Percentiles rank a stretch among this genome's conserved stretches.
These are phyloP conservation scores for Nidularia pulvinata DNA, from an alignment of 768 basidiomycete genomes.

Conservation along the genomic window DNA sequence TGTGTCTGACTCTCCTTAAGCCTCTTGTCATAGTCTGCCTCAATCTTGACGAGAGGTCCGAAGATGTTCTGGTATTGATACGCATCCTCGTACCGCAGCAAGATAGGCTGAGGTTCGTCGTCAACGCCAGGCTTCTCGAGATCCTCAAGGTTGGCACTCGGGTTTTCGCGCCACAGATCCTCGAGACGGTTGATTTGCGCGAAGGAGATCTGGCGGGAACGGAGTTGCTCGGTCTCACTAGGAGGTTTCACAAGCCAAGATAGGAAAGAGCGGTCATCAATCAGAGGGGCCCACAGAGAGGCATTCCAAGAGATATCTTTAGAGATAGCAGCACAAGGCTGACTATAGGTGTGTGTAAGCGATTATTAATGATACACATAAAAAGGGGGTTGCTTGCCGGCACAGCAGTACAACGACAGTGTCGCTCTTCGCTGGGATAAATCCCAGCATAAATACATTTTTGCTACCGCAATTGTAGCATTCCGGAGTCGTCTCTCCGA, in stretches of 20 bases:
- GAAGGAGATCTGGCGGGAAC: slow-evolving; percentile 97
- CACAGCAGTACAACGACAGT: slow-evolving; percentile 98
- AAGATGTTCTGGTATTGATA: slow-evolving; percentile 99
- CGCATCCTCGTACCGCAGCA: slow-evolving; percentile 94
- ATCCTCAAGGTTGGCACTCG: slow-evolving; percentile 92
- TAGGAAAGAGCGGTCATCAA: slow-evolving; percentile 98
- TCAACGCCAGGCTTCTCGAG: slow-evolving; percentile 97
- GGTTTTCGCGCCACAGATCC: slow-evolving; percentile 97
- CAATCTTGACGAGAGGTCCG: slow-evolving; percentile 98
- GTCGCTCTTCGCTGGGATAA: slow-evolving; percentile 98
- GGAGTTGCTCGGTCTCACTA: slow-evolving; percentile 92
- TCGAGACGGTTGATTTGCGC: slow-evolving; percentile 97
- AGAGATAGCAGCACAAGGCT: slow-evolving; percentile 96
- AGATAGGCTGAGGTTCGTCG: slow-evolving; percentile 93
- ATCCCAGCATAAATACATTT: slow-evolving; percentile 99
- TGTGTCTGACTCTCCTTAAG: slow-evolving; percentile 99
- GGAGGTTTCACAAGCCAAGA: slow-evolving; percentile 99
- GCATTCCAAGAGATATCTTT: slow-evolving; percentile 99
- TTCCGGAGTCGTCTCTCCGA: slow-evolving; percentile 98
- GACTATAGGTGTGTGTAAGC: slow-evolving; percentile 44
- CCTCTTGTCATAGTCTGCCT: slow-evolving; percentile 98
- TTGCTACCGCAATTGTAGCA: slow-evolving; percentile 99
- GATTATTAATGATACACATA: slow-evolving; percentile 1
- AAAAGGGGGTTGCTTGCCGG: slow-evolving; percentile 56
- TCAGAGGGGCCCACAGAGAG: slow-evolving; percentile 96